phyloP scores from a whole-genome alignment of 2,329 filamentous ascomycete species.

The Fusarium stilboides region DNA sequence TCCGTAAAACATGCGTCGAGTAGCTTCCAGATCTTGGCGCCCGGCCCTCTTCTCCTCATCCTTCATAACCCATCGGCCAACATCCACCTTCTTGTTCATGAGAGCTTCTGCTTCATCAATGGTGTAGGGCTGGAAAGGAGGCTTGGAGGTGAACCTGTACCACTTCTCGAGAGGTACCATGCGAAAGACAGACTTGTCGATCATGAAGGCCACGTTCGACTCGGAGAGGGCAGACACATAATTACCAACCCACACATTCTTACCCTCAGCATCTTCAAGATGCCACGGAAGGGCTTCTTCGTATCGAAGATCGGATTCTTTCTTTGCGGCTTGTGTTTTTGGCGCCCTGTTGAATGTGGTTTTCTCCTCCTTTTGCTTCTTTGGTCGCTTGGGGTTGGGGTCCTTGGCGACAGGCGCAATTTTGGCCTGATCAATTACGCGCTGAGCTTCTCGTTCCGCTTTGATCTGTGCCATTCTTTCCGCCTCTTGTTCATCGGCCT shows the following conservation, averaged over 20 bases:
- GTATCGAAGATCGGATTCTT: constrained; percentile 81
- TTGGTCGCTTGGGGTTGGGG: constrained; percentile 62
- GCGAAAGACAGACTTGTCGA: constrained; percentile 78
- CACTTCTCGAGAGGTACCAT: constrained; percentile 96
- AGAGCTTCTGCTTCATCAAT: constrained; percentile 89
- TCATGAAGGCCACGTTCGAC: constrained; percentile 84
- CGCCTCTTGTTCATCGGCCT: constrained; percentile 70
- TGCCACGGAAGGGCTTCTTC: constrained; percentile 98
- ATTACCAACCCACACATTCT: constrained; percentile 92
- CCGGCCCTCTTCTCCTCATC: constrained; percentile 71
- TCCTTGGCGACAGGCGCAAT: constrained; percentile 87
- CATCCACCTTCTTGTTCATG: constrained; percentile 83
- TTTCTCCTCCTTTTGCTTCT: constrained; percentile 85
- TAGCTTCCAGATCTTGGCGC: constrained; percentile 73
- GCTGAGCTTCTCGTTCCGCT: constrained; percentile 87
- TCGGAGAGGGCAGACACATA: constrained; percentile 93
- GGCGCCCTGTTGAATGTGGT: constrained; percentile 90
- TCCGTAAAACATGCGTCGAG: constrained; percentile 66
- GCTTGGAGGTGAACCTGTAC: constrained; percentile 89
- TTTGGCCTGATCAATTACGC: constrained; percentile 89
- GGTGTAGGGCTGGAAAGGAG: constrained; percentile 82
- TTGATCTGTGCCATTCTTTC: constrained; percentile 78
- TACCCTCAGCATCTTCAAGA: constrained; percentile 95
- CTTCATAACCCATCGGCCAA: constrained; percentile 85
- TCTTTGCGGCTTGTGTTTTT: constrained; percentile 83